Evolutionary conservation across 257 asterid genomes (phyloP), one percentile per base, ranked within the genome.

Genomic region (Gynochthodes officinalis): DNA sequence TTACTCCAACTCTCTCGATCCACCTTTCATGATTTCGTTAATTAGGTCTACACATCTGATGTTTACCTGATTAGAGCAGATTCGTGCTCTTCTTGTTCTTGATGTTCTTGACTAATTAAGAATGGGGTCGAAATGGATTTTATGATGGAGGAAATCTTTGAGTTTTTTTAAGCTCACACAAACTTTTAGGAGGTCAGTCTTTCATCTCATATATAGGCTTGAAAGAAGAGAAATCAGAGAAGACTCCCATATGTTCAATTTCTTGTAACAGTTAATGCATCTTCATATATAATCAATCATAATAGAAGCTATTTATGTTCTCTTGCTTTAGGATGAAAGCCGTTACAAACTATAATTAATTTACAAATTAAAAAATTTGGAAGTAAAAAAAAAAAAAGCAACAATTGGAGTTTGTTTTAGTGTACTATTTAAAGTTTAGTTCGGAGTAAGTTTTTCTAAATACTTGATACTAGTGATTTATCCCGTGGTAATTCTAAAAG

Each of bases 181-280:
- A 65, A 65, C 53, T 53, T 73, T 54, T 40, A 55, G 67, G 61
- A 43, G 49, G 43, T 65, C 49, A 30, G 42, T 43, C 33, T 16
- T 27, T 27, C 50, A 15, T 65, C 67, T 37, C 49, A n/a, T 35
- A 32, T 30, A 18, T 9, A 23, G 37, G 70, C 25, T 35, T 23
- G 73, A 74, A 54, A 54, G 57, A 28, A 57, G 58, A 57, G 67
- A 21, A n/a, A 50, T 49, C 30, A 69, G 73, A 35, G 37, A 54
- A 37, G 27, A 54, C 63, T 50, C 63, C 60, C 33, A 53, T 23
- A 63, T 42, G 59, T 30, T 46, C 27, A 43, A 23, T 18, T 44
- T 58, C 40, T 13, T 46, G 52, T 46, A 46, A 15, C 52, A 12
- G 52, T 18, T 3, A 46, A 48, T 48, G 54, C 54, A 48, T 48